Evolutionary conservation across 2,329 filamentous ascomycete species (phyloP).

Genomic region (Huntiella omanensis): DNA sequence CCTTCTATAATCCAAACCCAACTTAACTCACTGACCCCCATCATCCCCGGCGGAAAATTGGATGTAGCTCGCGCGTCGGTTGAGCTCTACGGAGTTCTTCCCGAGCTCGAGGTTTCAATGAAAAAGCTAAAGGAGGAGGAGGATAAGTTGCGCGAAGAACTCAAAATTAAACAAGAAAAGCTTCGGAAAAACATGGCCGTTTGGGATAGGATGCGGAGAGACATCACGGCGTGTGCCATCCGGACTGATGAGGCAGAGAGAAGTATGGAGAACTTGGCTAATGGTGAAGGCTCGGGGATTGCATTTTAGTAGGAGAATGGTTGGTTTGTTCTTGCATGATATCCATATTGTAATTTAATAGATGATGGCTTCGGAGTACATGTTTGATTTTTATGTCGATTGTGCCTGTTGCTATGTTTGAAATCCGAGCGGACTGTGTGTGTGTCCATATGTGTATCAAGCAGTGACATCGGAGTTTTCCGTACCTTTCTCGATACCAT

Average conservation of each 20-base stretch:
- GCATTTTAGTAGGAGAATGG: constrained; percentile 24
- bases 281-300: constrained; percentile 33
- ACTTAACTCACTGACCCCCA: constrained; percentile 29
- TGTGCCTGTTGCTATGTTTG: too few species aligned
- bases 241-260: constrained; percentile 37
- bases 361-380: neutral
- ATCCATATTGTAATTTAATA: constrained; percentile 1
- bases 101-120: constrained; percentile 35
- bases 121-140: constrained; percentile 37
- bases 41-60: constrained; percentile 35
- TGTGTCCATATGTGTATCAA: too few species aligned
- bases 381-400: neutral
- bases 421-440: too few species aligned
- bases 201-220: constrained; percentile 36
- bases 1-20: constrained; percentile 33
- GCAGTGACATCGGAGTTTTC: too few species aligned
- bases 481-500: too few species aligned
- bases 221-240: constrained; percentile 33
- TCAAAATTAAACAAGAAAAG: constrained; percentile 33
- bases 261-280: constrained; percentile 34
- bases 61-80: constrained; percentile 28
- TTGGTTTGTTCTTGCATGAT: constrained; percentile 4
- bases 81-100: constrained; percentile 26
- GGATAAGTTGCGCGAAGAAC: constrained; percentile 34
- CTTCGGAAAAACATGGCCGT: constrained; percentile 31